phyloP scores from a whole-genome alignment of 2,329 filamentous ascomycete species.

The Blumeria graminis region DNA sequence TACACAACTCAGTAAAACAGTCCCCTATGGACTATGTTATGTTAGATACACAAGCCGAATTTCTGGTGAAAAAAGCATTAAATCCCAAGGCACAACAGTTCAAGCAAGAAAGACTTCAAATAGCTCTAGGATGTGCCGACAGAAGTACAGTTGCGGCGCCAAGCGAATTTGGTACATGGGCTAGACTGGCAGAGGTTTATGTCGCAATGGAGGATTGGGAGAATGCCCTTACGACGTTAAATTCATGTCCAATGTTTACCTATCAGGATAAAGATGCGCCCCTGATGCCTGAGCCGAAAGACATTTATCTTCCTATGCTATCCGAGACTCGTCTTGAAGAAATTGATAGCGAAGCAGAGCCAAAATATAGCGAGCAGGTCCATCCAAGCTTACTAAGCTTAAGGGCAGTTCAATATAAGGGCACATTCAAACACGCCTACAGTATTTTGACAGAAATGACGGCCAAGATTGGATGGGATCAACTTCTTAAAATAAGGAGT shows the following conservation, averaged over 20 bases:
- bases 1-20: slow-evolving; percentile 73
- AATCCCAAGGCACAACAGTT: slow-evolving; percentile 27
- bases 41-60: slow-evolving; percentile 81
- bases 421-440: slow-evolving; percentile 90
- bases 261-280: slow-evolving; percentile 97
- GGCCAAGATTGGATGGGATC: slow-evolving; percentile 92
- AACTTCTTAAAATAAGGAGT: slow-evolving; percentile 78
- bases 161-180: slow-evolving; percentile 95
- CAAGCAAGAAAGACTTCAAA: slow-evolving; percentile 45
- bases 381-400: slow-evolving; percentile 70
- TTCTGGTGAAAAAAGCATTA: slow-evolving; percentile 62
- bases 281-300: slow-evolving; percentile 75
- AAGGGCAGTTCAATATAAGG: slow-evolving; percentile 72
- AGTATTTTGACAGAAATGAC: slow-evolving; percentile 87
- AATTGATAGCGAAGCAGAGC: slow-evolving; percentile 75
- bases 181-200: slow-evolving; percentile 77
- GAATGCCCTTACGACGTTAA: slow-evolving; percentile 76
- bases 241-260: slow-evolving; percentile 98
- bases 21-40: slow-evolving; percentile 95
- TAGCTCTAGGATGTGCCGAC: slow-evolving; percentile 84
- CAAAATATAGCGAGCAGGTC: slow-evolving; percentile 60
- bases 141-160: slow-evolving; percentile 84
- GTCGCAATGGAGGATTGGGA: slow-evolving; percentile 92
- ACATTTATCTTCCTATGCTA: slow-evolving; percentile 67
- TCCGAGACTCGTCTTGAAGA: slow-evolving; percentile 82